Evolutionary conservation across 2,329 filamentous ascomycete species (phyloP), one percentile per base, ranked within the genome.

Genomic region (Colletotrichum lupini): DNA sequence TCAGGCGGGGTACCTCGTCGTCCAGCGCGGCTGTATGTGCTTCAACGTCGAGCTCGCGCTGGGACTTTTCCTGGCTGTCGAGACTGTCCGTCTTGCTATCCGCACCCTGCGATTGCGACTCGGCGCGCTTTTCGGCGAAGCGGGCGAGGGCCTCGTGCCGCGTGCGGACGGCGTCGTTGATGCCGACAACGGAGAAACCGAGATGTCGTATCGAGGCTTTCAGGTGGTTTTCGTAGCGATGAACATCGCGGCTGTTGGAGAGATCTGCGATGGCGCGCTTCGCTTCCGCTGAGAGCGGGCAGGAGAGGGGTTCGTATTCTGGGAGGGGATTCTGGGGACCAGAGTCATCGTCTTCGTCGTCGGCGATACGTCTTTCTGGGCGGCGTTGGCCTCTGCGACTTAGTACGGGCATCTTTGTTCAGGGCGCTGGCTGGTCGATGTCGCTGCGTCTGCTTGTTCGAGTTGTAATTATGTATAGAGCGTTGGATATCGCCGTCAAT

Each of bases 271-370:
- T 81, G 3, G 81, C 81, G 24, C 80, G 81, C 65, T 83, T 81
- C 9, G 82, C 82, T 6, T 72, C 68, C 14, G 82, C 79, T 68
- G 83, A 82, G 73, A 90, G 84, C 6, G 86, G 83, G 69, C 82
- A 86, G 11, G 81, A 78, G 8, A 85, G 87, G 3, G 85, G 81
- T 69, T 90, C 82, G 80, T 90, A 90, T 1, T 82, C 80, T 2
- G 88, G 88, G n/a, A 89, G 79, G 16, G 82, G 77, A 26, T 37
- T 56, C 22, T 58, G 28, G 56, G 24, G 16, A 19, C 26, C 59
- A 5, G 37, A 58, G n/a, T n/a, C 61, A 16, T 69, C 69, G 24
- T 68, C 65, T 24, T 69, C 70, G n/a, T 70, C 60, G 67, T 56
- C 67, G 19, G 28, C 61, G 52, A 66, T 61, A 26, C 67, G 46